Evolutionary conservation across 179 eudicot species (phyloP), one percentile per base, ranked within the genome.

Genomic region (Beta lomatogona): DNA sequence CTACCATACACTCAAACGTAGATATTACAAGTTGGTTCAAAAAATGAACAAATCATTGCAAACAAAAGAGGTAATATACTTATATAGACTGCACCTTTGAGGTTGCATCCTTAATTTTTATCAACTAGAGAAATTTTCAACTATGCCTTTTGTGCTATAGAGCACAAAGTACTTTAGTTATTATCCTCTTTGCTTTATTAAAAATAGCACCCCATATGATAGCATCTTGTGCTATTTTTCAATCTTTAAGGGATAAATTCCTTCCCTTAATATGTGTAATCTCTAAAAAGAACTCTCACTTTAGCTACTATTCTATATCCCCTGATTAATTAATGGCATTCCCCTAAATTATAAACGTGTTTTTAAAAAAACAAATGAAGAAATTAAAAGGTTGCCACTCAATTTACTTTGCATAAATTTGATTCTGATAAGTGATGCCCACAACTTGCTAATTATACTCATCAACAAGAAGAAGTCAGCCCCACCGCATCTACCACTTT

Each of bases 131-230:
- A 53, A 44, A 22, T 63, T 36, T 67, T 74, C 1, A 81, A 81
- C 58, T 65, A 74, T 81, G 66, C 83, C 83, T 74, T 80, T 65
- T 74, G 41, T 81, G 83, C 13, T 61, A 54, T 31, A 74, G 54
- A 22, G 21, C 48, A 53, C 66, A 73, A 79, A 78, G 68, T 18
- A 48, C 65, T 46, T 71, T 59, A 12, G 36, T 11, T 66, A 5
- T 48, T 21, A 11, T 44, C 44, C 16, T 36, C 41, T 57, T 59
- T 68, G 8, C 19, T 14, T 70, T 70, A 22, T 0, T 44, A 14
- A 5, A 36, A 21, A 21, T 28, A 50, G 14, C 0, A 18, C n/a
- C n/a, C 6, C 10, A 19, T 13, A 58, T 15, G 6, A 31, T 5
- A 66, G 71, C 36, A 71, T 71, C 25, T 46, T 74, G 13, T 8